Conservation (phyloP, 2,329 filamentous ascomycete species). For the Pseudophaeomoniella oleicola region DNA sequence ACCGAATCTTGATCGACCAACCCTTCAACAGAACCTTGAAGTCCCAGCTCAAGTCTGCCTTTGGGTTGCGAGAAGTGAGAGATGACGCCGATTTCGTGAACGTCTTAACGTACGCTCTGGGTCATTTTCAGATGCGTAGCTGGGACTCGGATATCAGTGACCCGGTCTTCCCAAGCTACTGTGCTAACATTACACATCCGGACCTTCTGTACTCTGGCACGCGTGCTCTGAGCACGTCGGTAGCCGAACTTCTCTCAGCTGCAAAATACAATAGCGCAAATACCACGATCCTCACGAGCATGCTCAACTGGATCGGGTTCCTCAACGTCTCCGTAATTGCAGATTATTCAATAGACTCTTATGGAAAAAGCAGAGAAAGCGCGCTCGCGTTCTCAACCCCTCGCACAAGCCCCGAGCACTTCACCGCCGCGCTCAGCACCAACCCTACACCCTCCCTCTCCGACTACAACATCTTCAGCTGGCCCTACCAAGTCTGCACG, state of each 20-base stretch:
- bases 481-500: constrained; percentile 44
- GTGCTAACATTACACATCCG: constrained; percentile 37
- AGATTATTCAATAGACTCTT: constrained; percentile 22
- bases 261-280: constrained; percentile 31
- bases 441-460: constrained; percentile 22
- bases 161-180: constrained; percentile 37
- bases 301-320: constrained; percentile 45
- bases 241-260: constrained; percentile 28
- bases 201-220: constrained; percentile 28
- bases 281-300: constrained; percentile 29
- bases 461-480: constrained; percentile 29
- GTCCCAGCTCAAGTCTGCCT: constrained; percentile 35
- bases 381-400: constrained; percentile 37
- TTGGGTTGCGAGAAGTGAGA: constrained; percentile 23
- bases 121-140: constrained; percentile 39
- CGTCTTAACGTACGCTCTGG: constrained; percentile 28
- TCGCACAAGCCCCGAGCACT: constrained; percentile 15
- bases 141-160: constrained; percentile 44
- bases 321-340: constrained; percentile 26
- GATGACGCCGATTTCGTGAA: constrained; percentile 40
- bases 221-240: constrained; percentile 21
- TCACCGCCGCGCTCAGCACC: background rate
- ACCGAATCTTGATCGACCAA: constrained; percentile 40
- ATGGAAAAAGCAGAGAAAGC: constrained; percentile 30
- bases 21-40: constrained; percentile 24